These are phyloP conservation scores for Colletotrichum liaoningense DNA, from an alignment of 2,329 filamentous ascomycete species.

Conservation along the genomic window DNA sequence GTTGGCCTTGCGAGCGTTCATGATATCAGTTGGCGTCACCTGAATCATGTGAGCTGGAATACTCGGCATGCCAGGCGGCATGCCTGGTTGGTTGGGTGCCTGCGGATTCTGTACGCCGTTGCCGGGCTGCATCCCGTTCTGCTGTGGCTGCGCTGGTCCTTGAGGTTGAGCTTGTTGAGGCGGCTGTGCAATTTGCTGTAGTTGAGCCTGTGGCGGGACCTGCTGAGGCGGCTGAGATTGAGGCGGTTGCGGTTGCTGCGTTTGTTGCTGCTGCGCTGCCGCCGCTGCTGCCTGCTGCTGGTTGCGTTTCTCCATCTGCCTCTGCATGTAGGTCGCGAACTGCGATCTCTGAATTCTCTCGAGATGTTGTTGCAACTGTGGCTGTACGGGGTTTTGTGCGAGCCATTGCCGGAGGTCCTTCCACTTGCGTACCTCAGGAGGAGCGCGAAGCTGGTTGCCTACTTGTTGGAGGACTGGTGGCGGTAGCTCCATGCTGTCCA, in stretches of 20 bases:
- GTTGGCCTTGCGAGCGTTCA: conserved; percentile 39
- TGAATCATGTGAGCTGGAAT: conserved; percentile 38
- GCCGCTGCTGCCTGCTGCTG: conserved; percentile 40
- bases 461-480: conserved; percentile 46
- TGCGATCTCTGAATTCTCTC: conserved; percentile 51
- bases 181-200: conserved; percentile 37
- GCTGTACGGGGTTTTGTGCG: conserved; percentile 48
- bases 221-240: conserved; percentile 37
- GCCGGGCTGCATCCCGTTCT: conserved; percentile 30
- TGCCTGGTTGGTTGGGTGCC: conserved; percentile 22
- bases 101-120: conserved; percentile 10
- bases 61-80: conserved; percentile 38
- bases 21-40: conserved; percentile 42
- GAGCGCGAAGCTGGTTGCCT: conserved; percentile 43
- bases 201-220: conserved; percentile 34
- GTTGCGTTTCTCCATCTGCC: conserved; percentile 33
- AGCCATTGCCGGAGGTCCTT: conserved; percentile 58
- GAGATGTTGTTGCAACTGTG: conserved; percentile 47
- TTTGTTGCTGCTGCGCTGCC: conserved; percentile 43
- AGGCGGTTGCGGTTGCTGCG: conserved; percentile 36
- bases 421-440: conserved; percentile 61
- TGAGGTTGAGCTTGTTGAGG: conserved; percentile 38
- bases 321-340: conserved; percentile 45
- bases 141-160: conserved; percentile 26
- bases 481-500: conserved; percentile 63